phyloP scores from a whole-genome alignment of 768 basidiomycete species.

The Mycena capillaripes region DNA sequence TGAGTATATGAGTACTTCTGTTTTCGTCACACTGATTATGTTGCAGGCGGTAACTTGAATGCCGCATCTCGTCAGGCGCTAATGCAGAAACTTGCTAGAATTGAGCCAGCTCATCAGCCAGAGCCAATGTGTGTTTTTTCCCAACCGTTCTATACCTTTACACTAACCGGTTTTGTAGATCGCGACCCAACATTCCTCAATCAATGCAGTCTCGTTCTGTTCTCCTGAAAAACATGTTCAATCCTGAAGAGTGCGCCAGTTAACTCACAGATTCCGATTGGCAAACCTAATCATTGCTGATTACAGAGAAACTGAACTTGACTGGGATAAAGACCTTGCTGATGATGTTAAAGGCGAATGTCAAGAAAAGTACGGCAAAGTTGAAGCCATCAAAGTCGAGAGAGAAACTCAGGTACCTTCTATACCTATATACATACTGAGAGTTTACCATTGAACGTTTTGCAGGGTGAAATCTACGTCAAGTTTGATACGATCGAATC shows the following conservation, averaged over 20 bases:
- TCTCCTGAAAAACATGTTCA: conserved; percentile 95
- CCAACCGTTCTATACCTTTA: background rate
- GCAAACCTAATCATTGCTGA: conserved; percentile 19
- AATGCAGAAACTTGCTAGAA: conserved; percentile 99
- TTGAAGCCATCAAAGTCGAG: conserved; percentile 92
- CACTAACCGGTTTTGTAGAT: conserved; percentile 56
- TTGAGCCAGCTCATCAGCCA: conserved; percentile 73
- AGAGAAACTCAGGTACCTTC: conserved; percentile 87
- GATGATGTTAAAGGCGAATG: conserved; percentile 98
- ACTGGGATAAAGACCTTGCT: conserved; percentile 97
- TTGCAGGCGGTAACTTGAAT: conserved; percentile 94
- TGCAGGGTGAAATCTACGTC: conserved; percentile 96
- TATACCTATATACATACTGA: background rate
- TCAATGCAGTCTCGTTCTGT: conserved; percentile 92
- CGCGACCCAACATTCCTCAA: conserved; percentile 85
- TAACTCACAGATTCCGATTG: conserved; percentile 2
- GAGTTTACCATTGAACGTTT: conserved; percentile 23
- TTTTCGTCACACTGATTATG: conserved; percentile 23
- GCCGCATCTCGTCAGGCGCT: conserved; percentile 98
- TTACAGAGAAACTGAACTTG: conserved; percentile 90
- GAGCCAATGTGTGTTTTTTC: conserved; percentile 69
- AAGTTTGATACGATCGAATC: conserved; percentile 87
- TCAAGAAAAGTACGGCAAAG: conserved; percentile 89
- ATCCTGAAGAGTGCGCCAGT: conserved; percentile 90
- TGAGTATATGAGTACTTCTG: conserved; percentile 44